phyloP scores from a whole-genome alignment of 1,284 basidiomycete genomes.

The Moesziomyces globuligerus region DNA sequence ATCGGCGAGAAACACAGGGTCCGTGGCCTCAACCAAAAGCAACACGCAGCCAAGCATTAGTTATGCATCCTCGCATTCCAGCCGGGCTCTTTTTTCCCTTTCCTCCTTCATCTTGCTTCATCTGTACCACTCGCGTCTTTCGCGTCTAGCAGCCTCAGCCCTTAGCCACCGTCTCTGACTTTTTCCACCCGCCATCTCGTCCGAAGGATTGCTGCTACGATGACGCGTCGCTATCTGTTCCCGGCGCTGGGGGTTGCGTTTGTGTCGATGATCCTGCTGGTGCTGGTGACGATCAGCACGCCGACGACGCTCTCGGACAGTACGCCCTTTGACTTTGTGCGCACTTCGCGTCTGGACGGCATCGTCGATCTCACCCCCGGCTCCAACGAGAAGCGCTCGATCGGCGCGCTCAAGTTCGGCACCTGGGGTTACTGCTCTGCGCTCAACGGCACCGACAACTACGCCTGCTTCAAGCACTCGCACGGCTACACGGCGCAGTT shows the following conservation, averaged over 20 bases:
- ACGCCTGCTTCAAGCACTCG: slow-evolving; percentile 36
- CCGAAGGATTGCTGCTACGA: too few species aligned
- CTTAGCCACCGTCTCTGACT: too few species aligned
- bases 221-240: slow-evolving; percentile 24
- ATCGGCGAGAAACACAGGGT: too few species aligned
- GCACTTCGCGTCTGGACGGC: slow-evolving; percentile 12
- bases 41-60: too few species aligned
- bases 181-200: too few species aligned
- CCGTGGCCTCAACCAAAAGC: too few species aligned
- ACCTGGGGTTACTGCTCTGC: slow-evolving; percentile 51
- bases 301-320: slow-evolving; percentile 42
- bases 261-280: slow-evolving; percentile 22
- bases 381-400: slow-evolving; percentile 16
- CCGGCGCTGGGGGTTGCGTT: slow-evolving; percentile 19
- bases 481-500: slow-evolving; percentile 38
- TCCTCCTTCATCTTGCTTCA: too few species aligned
- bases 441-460: slow-evolving; percentile 12
- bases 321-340: slow-evolving; percentile 45
- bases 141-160: too few species aligned
- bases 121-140: too few species aligned
- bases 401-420: slow-evolving; percentile 25
- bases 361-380: slow-evolving; percentile 19
- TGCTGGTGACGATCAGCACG: slow-evolving; percentile 42
- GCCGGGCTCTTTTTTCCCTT: too few species aligned
- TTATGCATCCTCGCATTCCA: too few species aligned